Conservation (phyloP, 495 filamentous ascomycete species). For the Penicillium waksmanii region DNA sequence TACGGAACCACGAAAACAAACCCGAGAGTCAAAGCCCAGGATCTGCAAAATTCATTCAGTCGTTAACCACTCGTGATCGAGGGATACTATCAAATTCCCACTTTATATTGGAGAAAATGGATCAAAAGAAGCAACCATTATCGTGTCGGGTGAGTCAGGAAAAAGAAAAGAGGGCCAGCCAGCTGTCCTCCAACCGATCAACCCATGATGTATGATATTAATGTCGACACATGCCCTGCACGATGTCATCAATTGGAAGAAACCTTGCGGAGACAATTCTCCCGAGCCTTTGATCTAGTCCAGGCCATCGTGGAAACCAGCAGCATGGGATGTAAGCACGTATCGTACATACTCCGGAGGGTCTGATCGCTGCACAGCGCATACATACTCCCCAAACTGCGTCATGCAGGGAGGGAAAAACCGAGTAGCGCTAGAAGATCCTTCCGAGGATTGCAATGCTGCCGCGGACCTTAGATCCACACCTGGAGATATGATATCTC, state of each 20-base stretch:
- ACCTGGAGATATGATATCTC: neutral
- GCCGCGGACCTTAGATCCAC: neutral
- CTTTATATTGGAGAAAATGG: neutral
- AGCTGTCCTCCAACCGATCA: neutral
- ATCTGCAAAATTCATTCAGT: neutral
- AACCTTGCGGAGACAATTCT: neutral
- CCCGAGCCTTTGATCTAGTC: constrained; percentile 8
- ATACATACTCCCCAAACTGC: neutral
- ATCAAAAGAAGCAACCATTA: constrained; percentile 2
- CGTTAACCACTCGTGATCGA: neutral
- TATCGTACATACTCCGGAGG: neutral
- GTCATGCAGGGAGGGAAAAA: constrained; percentile 1
- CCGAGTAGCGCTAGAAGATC: neutral
- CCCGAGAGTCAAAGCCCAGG: neutral
- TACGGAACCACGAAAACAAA: neutral
- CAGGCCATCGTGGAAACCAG: constrained; percentile 1
- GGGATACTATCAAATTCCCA: neutral
- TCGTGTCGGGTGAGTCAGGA: neutral
- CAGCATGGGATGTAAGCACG: neutral
- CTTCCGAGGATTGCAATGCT: neutral
- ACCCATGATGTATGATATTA: constrained; percentile 19
- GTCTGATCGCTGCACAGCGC: constrained; percentile 9
- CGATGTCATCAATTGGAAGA: constrained; percentile 14
- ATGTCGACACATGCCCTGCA: constrained; percentile 2
- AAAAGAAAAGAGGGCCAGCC: neutral